Evolutionary conservation across 345 rosid species (phyloP).

Genomic region (Salix purpurea): DNA sequence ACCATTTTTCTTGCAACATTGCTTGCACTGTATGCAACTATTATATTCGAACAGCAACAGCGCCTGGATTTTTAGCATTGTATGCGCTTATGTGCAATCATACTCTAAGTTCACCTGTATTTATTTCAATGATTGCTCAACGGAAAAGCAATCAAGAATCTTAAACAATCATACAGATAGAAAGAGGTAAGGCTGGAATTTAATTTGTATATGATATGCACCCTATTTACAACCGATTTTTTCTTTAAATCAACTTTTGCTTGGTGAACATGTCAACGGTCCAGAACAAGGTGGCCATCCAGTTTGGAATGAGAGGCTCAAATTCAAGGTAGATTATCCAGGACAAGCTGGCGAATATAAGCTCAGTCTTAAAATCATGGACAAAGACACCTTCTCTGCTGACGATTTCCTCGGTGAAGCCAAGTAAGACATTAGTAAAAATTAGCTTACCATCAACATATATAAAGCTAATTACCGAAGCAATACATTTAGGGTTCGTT

Average conservation of each 20-base stretch:
- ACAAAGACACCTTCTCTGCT: constrained; percentile 65
- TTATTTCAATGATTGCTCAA: not conserved
- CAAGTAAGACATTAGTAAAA: constrained; percentile 39
- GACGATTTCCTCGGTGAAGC: constrained; percentile 77
- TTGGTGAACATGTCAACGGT: not conserved
- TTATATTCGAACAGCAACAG: not conserved
- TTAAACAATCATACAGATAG: not conserved
- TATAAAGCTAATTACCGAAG: too few species aligned
- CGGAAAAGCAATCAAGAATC: not conserved
- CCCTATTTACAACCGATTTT: not conserved
- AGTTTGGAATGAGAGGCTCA: constrained; percentile 64
- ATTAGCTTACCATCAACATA: not conserved
- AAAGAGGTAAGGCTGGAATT: not conserved
- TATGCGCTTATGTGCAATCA: not conserved
- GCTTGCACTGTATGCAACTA: not conserved
- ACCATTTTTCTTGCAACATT: not conserved
- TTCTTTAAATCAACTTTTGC: not conserved
- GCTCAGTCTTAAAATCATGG: constrained; percentile 72
- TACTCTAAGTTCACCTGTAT: not conserved
- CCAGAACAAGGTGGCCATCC: constrained; percentile 54
- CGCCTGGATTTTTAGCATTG: not conserved
- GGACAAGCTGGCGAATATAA: constrained; percentile 51
- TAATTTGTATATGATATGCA: not conserved
- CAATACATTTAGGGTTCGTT: too few species aligned
- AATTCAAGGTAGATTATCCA: constrained; percentile 76